Evolutionary conservation across 2,329 filamentous ascomycete genomes (phyloP).

Genomic region (Cytospora mali): DNA sequence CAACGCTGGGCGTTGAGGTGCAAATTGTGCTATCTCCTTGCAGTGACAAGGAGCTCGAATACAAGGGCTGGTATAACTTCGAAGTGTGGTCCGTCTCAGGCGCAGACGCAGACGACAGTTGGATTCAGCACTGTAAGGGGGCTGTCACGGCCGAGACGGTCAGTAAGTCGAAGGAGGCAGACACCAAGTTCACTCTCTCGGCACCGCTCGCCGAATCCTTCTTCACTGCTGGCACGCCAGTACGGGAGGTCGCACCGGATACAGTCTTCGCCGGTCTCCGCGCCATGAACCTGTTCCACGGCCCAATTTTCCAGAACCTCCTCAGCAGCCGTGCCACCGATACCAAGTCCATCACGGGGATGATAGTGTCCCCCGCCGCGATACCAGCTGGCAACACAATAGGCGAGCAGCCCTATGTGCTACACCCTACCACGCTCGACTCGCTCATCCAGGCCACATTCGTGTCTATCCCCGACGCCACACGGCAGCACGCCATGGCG

Average conservation of each 20-base stretch:
- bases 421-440: slow-evolving; percentile 36
- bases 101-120: neutral
- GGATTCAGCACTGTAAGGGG: slow-evolving; percentile 35
- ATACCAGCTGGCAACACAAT: no score
- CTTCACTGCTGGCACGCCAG: no score
- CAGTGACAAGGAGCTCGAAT: neutral
- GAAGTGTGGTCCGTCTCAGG: slow-evolving; percentile 13
- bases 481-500: neutral
- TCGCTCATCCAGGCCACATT: slow-evolving; percentile 29
- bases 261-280: slow-evolving; percentile 28
- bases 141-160: slow-evolving; percentile 36
- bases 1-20: neutral
- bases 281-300: slow-evolving; percentile 28
- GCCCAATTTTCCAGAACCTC: slow-evolving; percentile 32
- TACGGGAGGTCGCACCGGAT: slow-evolving; percentile 26
- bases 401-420: slow-evolving; percentile 15
- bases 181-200: no score
- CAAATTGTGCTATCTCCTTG: slow-evolving; percentile 3
- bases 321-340: slow-evolving; percentile 5
- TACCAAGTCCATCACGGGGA: slow-evolving; percentile 7
- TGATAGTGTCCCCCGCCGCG: neutral
- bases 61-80: slow-evolving; percentile 8
- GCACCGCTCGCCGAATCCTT: no score
- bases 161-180: no score
- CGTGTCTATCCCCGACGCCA: slow-evolving; percentile 13